A percentile compares a stretch with the other conserved stretches of the same genome.
These are phyloP conservation scores for Aspergillus carbonarius DNA, from an alignment of 2,329 filamentous ascomycete species.

Conservation along the genomic window DNA sequence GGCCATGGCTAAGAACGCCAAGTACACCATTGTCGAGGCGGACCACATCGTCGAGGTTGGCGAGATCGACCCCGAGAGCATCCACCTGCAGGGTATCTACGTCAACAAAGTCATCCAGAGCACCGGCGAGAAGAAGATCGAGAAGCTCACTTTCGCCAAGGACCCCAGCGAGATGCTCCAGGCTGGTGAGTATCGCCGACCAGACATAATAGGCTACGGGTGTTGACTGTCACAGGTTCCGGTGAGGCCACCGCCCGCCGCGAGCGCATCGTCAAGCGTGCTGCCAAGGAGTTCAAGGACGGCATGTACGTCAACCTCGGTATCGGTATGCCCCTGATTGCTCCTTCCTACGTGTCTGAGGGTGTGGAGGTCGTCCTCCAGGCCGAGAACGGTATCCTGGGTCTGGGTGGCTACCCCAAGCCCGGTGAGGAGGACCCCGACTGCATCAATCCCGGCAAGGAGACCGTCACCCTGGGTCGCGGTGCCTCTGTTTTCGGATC, in stretches of 20 bases:
- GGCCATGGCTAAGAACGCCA: slow-evolving; percentile 79
- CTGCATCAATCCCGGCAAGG: slow-evolving; percentile 83
- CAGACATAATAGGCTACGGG: slow-evolving; percentile 7
- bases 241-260: slow-evolving; percentile 69
- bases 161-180: slow-evolving; percentile 52
- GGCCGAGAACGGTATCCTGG: slow-evolving; percentile 81
- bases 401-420: slow-evolving; percentile 75
- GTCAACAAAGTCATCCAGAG: slow-evolving; percentile 77
- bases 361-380: slow-evolving; percentile 76
- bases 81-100: slow-evolving; percentile 82
- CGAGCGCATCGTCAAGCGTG: slow-evolving; percentile 75
- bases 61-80: slow-evolving; percentile 67
- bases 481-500: slow-evolving; percentile 77
- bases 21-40: slow-evolving; percentile 77
- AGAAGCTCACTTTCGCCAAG: slow-evolving; percentile 77
- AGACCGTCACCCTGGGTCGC: slow-evolving; percentile 75
- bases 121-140: slow-evolving; percentile 69
- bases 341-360: slow-evolving; percentile 70
- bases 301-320: slow-evolving; percentile 90
- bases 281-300: slow-evolving; percentile 78
- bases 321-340: slow-evolving; percentile 80
- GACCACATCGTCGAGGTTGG: slow-evolving; percentile 79
- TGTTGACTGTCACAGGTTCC: slow-evolving; percentile 18
- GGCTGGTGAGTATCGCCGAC: slow-evolving; percentile 51
- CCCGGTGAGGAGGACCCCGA: slow-evolving; percentile 71